A percentile compares a stretch with the other conserved stretches of the same genome.
These are phyloP conservation scores for Penicillium salamii DNA, from an alignment of 495 filamentous ascomycete species.

Conservation along the genomic window DNA sequence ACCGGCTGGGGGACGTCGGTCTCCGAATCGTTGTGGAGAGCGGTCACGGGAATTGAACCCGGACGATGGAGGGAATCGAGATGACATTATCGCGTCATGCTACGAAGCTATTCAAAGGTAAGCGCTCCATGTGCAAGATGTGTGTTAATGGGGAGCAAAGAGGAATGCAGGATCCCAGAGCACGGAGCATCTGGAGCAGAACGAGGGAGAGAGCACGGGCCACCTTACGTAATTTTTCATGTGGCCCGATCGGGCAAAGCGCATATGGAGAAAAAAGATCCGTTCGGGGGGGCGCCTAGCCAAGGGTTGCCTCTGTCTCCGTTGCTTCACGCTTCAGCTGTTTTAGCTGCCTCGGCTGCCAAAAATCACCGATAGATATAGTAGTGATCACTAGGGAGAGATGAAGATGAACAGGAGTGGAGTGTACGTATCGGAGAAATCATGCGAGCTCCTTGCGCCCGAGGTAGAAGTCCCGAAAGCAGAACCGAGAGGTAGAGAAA, in stretches of 20 bases:
- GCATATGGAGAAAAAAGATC: constrained; percentile 1
- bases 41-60: constrained; percentile 50
- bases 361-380: too few relatives aligned
- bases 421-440: background rate
- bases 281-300: too few relatives aligned
- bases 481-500: background rate
- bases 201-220: constrained; percentile 10
- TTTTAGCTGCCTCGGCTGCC: too few relatives aligned
- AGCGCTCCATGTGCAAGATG: constrained; percentile 2
- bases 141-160: background rate
- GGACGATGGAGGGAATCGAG: constrained; percentile 45
- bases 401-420: background rate
- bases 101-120: constrained; percentile 17
- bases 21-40: constrained; percentile 45
- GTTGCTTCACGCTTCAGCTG: too few relatives aligned
- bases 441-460: constrained; percentile 3
- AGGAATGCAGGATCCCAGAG: constrained; percentile 3
- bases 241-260: background rate
- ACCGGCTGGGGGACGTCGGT: constrained; percentile 41
- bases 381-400: too few relatives aligned
- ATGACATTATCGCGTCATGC: constrained; percentile 51
- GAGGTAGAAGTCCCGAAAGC: background rate
- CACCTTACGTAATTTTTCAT: constrained; percentile 3
- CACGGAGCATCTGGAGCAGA: background rate
- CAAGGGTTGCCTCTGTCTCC: too few relatives aligned